Percentiles rank a stretch among this genome's conserved stretches.
phyloP scores from a whole-genome alignment of 148 eudicot species.

The Heliamphora exappendiculata region DNA sequence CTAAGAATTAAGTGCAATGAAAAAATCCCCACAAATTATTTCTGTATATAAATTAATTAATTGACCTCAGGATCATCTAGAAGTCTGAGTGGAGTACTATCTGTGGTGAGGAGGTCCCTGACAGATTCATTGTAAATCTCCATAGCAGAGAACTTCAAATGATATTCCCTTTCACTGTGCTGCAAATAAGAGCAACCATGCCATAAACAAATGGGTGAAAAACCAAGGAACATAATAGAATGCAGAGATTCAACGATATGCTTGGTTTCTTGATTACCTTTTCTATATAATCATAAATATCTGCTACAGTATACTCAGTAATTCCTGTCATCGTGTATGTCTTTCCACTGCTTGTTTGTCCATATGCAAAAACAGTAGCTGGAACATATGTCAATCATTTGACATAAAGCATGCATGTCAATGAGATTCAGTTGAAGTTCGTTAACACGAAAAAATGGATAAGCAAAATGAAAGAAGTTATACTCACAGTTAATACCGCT shows the following conservation, averaged over 20 bases:
- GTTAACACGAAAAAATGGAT: constrained; percentile 8
- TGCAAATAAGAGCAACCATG: constrained; percentile 28
- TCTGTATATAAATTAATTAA: constrained; percentile 1
- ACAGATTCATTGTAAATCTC: constrained; percentile 98
- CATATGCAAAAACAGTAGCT: constrained; percentile 98
- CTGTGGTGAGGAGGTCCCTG: constrained; percentile 73
- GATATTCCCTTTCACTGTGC: constrained; percentile 78
- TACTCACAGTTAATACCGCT: constrained; percentile 86
- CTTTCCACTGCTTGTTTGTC: constrained; percentile 99
- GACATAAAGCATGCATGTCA: not conserved
- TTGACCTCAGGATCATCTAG: constrained; percentile 96
- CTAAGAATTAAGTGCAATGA: constrained; percentile 7
- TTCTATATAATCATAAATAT: constrained; percentile 69
- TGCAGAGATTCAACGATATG: not conserved
- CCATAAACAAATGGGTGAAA: constrained; percentile 13
- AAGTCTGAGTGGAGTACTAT: constrained; percentile 72
- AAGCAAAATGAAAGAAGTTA: constrained; percentile 3
- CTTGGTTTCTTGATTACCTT: constrained; percentile 40
- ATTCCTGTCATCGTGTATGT: constrained; percentile 97
- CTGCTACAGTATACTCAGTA: constrained; percentile 73
- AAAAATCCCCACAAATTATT: not conserved
- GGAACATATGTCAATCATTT: constrained; percentile 15
- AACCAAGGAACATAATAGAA: not conserved
- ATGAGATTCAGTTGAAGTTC: constrained; percentile 13
- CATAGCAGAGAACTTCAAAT: constrained; percentile 85